Conservation (phyloP, 495 filamentous ascomycete genomes). For the Annulohypoxylon nitens region DNA sequence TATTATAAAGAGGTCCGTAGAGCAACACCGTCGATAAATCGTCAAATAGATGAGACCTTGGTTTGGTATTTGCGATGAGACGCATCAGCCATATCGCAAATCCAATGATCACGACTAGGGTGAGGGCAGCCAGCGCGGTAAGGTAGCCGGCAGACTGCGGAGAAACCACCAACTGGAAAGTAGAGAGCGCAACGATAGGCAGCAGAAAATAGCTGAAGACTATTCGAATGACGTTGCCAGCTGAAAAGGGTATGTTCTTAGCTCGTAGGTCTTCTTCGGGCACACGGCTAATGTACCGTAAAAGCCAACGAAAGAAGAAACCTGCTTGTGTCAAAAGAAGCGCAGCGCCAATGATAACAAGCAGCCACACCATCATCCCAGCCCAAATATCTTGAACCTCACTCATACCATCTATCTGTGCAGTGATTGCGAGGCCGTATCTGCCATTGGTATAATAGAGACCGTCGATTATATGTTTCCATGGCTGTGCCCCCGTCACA, state of each 20-base stretch:
- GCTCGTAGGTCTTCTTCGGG: conserved; percentile 86
- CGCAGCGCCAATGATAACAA: conserved; percentile 76
- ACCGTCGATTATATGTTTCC: conserved; percentile 79
- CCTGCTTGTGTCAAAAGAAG: conserved; percentile 81
- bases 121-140: conserved; percentile 77
- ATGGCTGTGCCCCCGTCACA: conserved; percentile 73
- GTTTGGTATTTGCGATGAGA: conserved; percentile 82
- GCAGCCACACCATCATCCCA: conserved; percentile 87
- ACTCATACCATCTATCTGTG: conserved; percentile 87
- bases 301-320: conserved; percentile 80
- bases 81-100: conserved; percentile 84
- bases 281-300: conserved; percentile 75
- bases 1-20: conserved; percentile 98
- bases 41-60: conserved; percentile 89
- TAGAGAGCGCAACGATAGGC: conserved; percentile 84
- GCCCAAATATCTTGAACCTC: conserved; percentile 88
- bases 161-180: conserved; percentile 91
- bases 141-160: conserved; percentile 72
- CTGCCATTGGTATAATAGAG: conserved; percentile 78
- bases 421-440: conserved; percentile 82
- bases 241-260: conserved; percentile 94
- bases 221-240: conserved; percentile 88
- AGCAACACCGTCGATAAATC: conserved; percentile 89
- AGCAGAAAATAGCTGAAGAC: conserved; percentile 92
- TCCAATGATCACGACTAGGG: conserved; percentile 76